Evolutionary conservation across 768 basidiomycete genomes (phyloP), one percentile per base, ranked within the genome.

Genomic region (Lactarius akahatsu): DNA sequence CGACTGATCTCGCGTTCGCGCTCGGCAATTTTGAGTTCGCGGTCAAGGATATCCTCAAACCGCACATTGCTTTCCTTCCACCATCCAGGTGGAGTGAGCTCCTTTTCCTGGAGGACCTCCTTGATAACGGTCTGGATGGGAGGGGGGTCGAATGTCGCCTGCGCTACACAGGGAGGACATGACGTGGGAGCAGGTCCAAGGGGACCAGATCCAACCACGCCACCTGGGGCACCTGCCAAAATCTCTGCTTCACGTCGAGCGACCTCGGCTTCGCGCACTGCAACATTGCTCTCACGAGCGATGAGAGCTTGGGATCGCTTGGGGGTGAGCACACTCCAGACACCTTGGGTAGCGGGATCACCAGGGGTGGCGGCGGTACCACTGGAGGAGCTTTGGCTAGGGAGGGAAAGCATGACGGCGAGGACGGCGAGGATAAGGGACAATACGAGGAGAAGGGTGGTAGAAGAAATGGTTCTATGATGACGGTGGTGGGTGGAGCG

Each of bases 391-490:
- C 76, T 78, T 54, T 81, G 79, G 0, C 87, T 86, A 1, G 92
- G 92, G 5, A 94, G 82, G 3, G 92, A 92, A 30, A 94, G 85
- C 91, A 94, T 93, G 72, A 94, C 87, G 5, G 92, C 92, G n/a
- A 94, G 83, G 28, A 93, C 91, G 41, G 92, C 92, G 32, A 94
- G 81, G 58, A 94, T 85, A 40, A 94, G 86, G 13, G 92, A 94
- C 50, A 94, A 83, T 59, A 94, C 89, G 40, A 94, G 87, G 61
- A 94, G 84, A 38, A 94, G 86, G 16, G 92, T 94, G 0, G 92
- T 94, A 16, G 92, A 94, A 10, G 92, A 94, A 68, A 94, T 92
- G 62, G 92, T 93, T 65, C 92, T 83, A 72, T 90, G 87, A 65
- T 92, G 90, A 74, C 89, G 91, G 72, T n/a, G n/a, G n/a, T 85